Evolutionary conservation across 345 rosid genomes (phyloP).

Genomic region (Fremontodendron californicum): DNA sequence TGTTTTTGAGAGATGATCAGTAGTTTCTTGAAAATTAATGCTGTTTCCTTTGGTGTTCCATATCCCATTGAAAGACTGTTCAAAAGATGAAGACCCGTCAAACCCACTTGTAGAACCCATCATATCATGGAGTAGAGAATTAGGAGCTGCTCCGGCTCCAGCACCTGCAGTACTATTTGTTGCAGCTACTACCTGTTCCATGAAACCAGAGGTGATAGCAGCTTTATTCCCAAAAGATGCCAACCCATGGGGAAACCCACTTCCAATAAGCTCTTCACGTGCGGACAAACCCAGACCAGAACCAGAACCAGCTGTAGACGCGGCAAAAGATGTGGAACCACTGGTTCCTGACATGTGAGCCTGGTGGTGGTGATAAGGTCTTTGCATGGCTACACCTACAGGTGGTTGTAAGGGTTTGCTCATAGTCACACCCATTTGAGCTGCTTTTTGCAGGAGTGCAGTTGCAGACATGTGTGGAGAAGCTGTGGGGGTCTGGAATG

Average conservation of each 20-base stretch:
- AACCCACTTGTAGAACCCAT: not conserved
- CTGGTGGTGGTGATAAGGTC: not conserved
- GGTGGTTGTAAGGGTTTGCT: conserved; percentile 26
- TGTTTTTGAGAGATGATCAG: not conserved
- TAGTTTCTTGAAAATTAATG: not conserved
- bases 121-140: conserved; percentile 29
- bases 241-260: conserved; percentile 28
- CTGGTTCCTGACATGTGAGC: conserved; percentile 50
- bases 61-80: conserved; percentile 6
- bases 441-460: conserved; percentile 79
- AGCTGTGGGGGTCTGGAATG: conserved; percentile 13
- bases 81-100: not conserved
- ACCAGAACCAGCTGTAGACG: conserved; percentile 23
- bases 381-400: not conserved
- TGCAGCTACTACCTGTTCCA: conserved; percentile 17
- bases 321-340: conserved; percentile 31
- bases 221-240: conserved; percentile 40
- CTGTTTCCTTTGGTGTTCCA: not conserved
- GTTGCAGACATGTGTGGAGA: conserved; percentile 69
- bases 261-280: conserved; percentile 35
- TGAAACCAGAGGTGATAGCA: conserved; percentile 23
- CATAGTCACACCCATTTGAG: conserved; percentile 76
- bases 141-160: conserved; percentile 10
- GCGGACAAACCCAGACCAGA: conserved; percentile 26
- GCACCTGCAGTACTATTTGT: conserved; percentile 6